phyloP scores from a whole-genome alignment of 306 rosid species.

The Lathyrus tuberosus region DNA sequence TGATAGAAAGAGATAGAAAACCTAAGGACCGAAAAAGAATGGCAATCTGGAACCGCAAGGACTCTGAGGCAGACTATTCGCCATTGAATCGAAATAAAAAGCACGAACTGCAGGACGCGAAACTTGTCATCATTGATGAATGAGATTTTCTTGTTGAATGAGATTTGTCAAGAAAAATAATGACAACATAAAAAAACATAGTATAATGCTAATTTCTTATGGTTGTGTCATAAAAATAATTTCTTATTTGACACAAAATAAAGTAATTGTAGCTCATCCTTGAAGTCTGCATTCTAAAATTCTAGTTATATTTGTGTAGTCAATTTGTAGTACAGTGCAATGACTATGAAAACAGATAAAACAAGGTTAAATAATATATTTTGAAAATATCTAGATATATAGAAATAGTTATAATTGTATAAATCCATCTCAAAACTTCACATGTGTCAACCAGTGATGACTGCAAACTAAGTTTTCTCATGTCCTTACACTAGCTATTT shows the following conservation, averaged over 20 bases:
- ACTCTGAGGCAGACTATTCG: too few relatives aligned
- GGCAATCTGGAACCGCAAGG: too few relatives aligned
- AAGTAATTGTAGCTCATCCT: constrained; percentile 30
- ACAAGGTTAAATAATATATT: constrained; percentile 8
- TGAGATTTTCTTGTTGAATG: constrained; percentile 3
- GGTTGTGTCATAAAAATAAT: constrained; percentile 34
- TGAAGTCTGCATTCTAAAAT: constrained; percentile 26
- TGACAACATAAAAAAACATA: too few relatives aligned
- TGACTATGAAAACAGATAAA: constrained; percentile 19
- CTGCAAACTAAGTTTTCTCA: background rate
- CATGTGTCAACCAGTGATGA: constrained; percentile 18
- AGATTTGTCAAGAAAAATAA: background rate
- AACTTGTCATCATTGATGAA: too few relatives aligned
- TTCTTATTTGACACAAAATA: constrained; percentile 12
- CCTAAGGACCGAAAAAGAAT: too few relatives aligned
- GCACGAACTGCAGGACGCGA: too few relatives aligned
- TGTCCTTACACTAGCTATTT: background rate
- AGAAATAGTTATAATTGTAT: constrained; percentile 12
- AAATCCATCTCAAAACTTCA: constrained; percentile 7
- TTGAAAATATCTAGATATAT: constrained; percentile 17
- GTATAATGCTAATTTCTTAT: background rate
- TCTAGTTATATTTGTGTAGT: constrained; percentile 29
- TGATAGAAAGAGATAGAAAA: too few relatives aligned
- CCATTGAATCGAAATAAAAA: too few relatives aligned
- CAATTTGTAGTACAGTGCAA: constrained; percentile 26